phyloP scores from a whole-genome alignment of 2,329 filamentous ascomycete species.

The Magnaporthales sp. region DNA sequence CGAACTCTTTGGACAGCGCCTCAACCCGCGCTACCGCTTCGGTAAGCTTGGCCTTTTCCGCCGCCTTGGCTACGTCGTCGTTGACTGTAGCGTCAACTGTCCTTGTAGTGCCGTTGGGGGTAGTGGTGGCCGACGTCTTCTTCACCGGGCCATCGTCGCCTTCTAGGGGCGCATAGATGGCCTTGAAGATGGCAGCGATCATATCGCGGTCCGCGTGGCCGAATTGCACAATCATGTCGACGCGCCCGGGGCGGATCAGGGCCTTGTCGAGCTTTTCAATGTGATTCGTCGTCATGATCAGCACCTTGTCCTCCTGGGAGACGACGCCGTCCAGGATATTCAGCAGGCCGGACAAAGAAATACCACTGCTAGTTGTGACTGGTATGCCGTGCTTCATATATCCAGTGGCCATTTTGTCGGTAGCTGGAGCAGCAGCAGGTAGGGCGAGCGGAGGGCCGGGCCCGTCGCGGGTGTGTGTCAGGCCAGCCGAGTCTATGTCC shows the following conservation, averaged over 20 bases:
- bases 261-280: conserved; percentile 53
- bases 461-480: conserved; percentile 49
- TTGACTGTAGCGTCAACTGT: conserved; percentile 1
- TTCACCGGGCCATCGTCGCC: conserved; percentile 28
- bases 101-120: neutral
- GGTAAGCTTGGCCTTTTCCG: conserved; percentile 20
- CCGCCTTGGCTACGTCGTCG: conserved; percentile 15
- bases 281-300: conserved; percentile 59
- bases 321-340: conserved; percentile 73
- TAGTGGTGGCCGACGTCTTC: conserved; percentile 8
- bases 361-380: conserved; percentile 17
- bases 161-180: conserved; percentile 45
- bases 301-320: conserved; percentile 52
- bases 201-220: conserved; percentile 43
- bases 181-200: conserved; percentile 44
- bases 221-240: conserved; percentile 53
- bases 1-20: conserved; percentile 38
- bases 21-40: conserved; percentile 31
- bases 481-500: conserved; percentile 66
- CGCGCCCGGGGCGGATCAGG: conserved; percentile 51
- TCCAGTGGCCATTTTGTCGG: conserved; percentile 21
- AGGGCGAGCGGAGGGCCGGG: neutral
- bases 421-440: conserved; percentile 9
- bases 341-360: conserved; percentile 69
- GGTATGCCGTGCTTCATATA: conserved; percentile 21